A percentile compares a stretch with the other conserved stretches of the same genome.
These are phyloP conservation scores for Phialocephala sp. DNA, from an alignment of 2,329 filamentous ascomycete species.

Conservation along the genomic window DNA sequence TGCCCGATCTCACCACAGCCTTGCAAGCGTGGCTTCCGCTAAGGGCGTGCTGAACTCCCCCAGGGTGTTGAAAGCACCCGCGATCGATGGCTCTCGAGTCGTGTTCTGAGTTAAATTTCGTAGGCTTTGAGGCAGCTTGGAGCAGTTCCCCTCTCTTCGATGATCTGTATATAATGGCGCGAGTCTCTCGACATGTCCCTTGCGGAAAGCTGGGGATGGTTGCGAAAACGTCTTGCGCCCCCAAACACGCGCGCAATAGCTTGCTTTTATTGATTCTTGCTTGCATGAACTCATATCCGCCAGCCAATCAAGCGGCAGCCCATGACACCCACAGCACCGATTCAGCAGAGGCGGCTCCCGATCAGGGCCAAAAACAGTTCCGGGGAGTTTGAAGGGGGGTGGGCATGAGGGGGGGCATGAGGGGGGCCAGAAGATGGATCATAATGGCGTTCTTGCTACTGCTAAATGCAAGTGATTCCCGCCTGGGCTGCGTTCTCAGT, in stretches of 20 bases:
- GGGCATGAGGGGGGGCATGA: neutral
- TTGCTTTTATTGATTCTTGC: neutral
- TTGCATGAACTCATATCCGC: neutral
- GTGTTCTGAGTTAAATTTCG: too few relatives aligned
- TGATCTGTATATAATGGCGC: too few relatives aligned
- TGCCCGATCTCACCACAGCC: neutral
- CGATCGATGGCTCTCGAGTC: neutral
- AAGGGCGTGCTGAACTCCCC: neutral
- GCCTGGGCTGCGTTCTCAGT: neutral
- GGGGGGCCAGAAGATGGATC: neutral
- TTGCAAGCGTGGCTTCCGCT: neutral
- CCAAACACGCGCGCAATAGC: neutral
- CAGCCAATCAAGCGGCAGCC: neutral
- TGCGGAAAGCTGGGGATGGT: neutral
- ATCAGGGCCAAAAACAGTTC: neutral
- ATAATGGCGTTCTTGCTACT: neutral
- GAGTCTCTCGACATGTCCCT: too few relatives aligned
- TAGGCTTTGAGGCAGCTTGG: too few relatives aligned
- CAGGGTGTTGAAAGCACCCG: neutral
- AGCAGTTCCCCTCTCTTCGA: too few relatives aligned
- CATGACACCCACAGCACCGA: neutral
- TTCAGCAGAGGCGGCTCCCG: neutral
- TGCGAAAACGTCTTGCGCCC: neutral
- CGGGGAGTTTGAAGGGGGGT: neutral
- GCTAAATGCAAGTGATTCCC: neutral